Percentiles rank a stretch among this genome's conserved stretches.
phyloP scores from a whole-genome alignment of 2,329 filamentous ascomycete species.

The Paraphoma sp. region DNA sequence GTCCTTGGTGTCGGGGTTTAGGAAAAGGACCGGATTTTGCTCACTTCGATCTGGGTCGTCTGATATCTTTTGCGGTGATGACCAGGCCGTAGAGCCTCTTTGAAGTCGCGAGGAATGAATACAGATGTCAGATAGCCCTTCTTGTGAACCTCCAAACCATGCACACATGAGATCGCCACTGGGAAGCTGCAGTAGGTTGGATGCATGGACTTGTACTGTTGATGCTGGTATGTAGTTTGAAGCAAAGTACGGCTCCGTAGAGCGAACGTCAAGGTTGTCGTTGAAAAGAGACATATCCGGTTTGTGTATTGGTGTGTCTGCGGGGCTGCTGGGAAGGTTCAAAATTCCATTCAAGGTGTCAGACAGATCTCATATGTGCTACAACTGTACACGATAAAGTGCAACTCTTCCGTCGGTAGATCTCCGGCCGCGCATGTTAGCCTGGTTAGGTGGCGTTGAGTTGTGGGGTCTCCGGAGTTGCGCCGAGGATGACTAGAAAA shows the following conservation, averaged over 20 bases:
- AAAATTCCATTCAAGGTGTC: too few relatives aligned
- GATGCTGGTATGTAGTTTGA: conserved; percentile 44
- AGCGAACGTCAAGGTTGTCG: neutral
- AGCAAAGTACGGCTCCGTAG: conserved; percentile 7
- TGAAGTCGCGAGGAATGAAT: conserved; percentile 52
- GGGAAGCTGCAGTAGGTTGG: conserved; percentile 52
- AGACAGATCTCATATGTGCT: too few relatives aligned
- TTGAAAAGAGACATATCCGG: too few relatives aligned
- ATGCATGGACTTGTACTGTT: conserved; percentile 55
- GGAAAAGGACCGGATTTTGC: conserved; percentile 55
- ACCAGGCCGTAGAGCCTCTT: conserved; percentile 42
- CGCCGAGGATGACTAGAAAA: too few relatives aligned
- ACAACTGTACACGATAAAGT: too few relatives aligned
- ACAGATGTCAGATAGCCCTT: conserved; percentile 54
- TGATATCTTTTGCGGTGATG: conserved; percentile 45
- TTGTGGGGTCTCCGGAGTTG: too few relatives aligned
- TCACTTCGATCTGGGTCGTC: conserved; percentile 52
- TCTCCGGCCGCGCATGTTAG: too few relatives aligned
- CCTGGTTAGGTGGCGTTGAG: too few relatives aligned
- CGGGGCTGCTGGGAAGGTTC: too few relatives aligned
- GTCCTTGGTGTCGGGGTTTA: conserved; percentile 39
- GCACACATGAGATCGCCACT: conserved; percentile 52
- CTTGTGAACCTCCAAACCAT: conserved; percentile 57
- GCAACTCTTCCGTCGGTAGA: too few relatives aligned
- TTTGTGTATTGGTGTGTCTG: too few relatives aligned